phyloP scores from a whole-genome alignment of 1,284 basidiomycete genomes.

The Leucoagaricus sp. region DNA sequence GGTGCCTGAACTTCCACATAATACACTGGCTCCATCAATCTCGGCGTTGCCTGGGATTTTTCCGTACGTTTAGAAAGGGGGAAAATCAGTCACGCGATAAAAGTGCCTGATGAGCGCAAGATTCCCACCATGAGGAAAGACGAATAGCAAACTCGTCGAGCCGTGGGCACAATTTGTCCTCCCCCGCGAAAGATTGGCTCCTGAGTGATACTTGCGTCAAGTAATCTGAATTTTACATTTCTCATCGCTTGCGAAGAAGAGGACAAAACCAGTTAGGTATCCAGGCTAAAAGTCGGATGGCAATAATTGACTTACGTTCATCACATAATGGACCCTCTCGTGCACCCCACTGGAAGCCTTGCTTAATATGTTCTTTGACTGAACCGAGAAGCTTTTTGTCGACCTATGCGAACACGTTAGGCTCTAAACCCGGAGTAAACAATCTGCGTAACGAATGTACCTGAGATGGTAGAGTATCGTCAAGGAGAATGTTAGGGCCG shows the following conservation, averaged over 20 bases:
- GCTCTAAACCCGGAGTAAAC: not conserved
- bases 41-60: conserved; percentile 74
- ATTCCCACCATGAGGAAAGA: conserved; percentile 89
- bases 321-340: conserved; percentile 97
- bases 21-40: conserved; percentile 96
- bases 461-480: conserved; percentile 95
- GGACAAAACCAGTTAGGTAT: not conserved
- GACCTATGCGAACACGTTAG: conserved; percentile 46
- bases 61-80: conserved; percentile 6
- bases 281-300: not conserved
- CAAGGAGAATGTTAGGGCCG: conserved; percentile 91
- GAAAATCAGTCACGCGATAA: conserved; percentile 18
- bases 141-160: conserved; percentile 97
- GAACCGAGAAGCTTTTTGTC: conserved; percentile 92
- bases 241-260: conserved; percentile 76
- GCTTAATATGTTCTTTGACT: conserved; percentile 95
- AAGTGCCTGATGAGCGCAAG: conserved; percentile 20
- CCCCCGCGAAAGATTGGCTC: conserved; percentile 98
- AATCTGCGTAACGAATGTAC: conserved; percentile 40
- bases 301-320: conserved; percentile 79
- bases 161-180: conserved; percentile 98
- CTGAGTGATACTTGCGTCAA: conserved; percentile 89
- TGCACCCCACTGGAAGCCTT: conserved; percentile 99
- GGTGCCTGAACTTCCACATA: conserved; percentile 98
- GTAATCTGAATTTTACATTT: conserved; percentile 95